These are phyloP conservation scores for Dactylonectria macrodidyma DNA, from an alignment of 2,329 filamentous ascomycete species.

Conservation along the genomic window DNA sequence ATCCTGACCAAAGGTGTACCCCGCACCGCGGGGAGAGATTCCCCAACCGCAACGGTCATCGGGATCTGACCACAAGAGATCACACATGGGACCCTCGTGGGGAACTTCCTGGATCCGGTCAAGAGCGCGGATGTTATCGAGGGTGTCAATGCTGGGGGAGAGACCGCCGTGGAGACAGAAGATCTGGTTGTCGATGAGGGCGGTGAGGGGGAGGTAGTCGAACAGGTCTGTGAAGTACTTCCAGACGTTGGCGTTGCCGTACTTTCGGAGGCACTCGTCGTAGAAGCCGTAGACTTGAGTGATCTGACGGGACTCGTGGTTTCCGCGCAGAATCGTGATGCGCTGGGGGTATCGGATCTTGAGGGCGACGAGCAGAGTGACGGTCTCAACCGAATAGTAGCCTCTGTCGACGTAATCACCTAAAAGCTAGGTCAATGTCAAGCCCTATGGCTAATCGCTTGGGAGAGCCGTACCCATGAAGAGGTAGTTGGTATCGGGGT, in stretches of 20 bases:
- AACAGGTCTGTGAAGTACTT: slow-evolving; percentile 99
- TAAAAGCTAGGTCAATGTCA: slow-evolving; percentile 52
- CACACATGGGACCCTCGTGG: slow-evolving; percentile 98
- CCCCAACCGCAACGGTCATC: slow-evolving; percentile 98
- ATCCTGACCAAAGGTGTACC: slow-evolving; percentile 96
- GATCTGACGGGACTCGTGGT: slow-evolving; percentile 99
- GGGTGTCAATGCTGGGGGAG: slow-evolving; percentile 94
- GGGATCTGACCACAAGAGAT: slow-evolving; percentile 97
- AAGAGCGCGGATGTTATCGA: slow-evolving; percentile 94
- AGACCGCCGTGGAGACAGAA: slow-evolving; percentile 98
- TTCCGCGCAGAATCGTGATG: slow-evolving; percentile 98
- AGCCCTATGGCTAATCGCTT: neutral
- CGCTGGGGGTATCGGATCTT: slow-evolving; percentile 98
- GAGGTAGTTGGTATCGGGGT: slow-evolving; percentile 98
- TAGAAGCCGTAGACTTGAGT: slow-evolving; percentile 99
- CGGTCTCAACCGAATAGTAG: slow-evolving; percentile 99
- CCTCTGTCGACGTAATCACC: slow-evolving; percentile 99
- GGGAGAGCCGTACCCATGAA: slow-evolving; percentile 85
- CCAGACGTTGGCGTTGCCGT: slow-evolving; percentile 99
- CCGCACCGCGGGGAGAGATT: slow-evolving; percentile 93
- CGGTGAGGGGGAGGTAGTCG: slow-evolving; percentile 97
- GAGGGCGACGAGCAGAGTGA: slow-evolving; percentile 94
- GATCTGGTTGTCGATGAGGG: slow-evolving; percentile 98
- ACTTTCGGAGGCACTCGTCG: slow-evolving; percentile 98
- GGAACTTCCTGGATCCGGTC: slow-evolving; percentile 99